Evolutionary conservation across 176 grass and related monocot species (phyloP).

Genomic region (Zea luxurians): DNA sequence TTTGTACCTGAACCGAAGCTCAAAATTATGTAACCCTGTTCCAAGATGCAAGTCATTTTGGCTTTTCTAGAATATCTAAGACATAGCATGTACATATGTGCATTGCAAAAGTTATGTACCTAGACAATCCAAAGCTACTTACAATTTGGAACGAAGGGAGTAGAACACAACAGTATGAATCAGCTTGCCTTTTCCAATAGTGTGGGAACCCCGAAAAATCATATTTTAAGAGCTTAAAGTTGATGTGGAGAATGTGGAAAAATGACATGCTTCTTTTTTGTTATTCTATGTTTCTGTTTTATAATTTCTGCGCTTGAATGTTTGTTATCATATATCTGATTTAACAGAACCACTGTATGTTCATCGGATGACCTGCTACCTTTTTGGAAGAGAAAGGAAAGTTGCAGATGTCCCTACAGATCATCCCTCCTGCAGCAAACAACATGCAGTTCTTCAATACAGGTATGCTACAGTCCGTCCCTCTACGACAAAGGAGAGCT

Average conservation of each 20-base stretch:
- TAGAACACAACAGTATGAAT: background rate
- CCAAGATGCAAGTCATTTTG: background rate
- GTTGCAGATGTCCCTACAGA: conserved; percentile 92
- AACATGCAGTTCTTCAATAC: conserved; percentile 73
- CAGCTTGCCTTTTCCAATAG: background rate
- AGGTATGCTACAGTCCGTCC: conserved; percentile 19
- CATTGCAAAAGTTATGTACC: background rate
- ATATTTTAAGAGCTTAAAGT: background rate
- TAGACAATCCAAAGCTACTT: background rate
- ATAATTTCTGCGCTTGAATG: background rate
- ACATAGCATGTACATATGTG: background rate
- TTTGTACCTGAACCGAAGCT: background rate
- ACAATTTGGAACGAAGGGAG: background rate
- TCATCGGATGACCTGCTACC: conserved; percentile 84
- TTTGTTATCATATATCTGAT: conserved; percentile 35
- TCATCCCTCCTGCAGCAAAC: conserved; percentile 97
- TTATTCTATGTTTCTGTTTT: conserved; percentile 18
- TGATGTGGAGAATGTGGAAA: conserved; percentile 13
- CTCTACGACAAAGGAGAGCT: background rate
- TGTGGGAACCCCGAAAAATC: background rate
- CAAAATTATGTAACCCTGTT: background rate
- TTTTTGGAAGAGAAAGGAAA: conserved; percentile 96
- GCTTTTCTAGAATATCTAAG: background rate
- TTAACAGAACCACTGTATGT: conserved; percentile 86
- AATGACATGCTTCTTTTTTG: conserved; percentile 13